Percentiles rank a stretch among this genome's conserved stretches.
Conservation (phyloP, 768 basidiomycete genomes). For the Lyophyllum semitale region DNA sequence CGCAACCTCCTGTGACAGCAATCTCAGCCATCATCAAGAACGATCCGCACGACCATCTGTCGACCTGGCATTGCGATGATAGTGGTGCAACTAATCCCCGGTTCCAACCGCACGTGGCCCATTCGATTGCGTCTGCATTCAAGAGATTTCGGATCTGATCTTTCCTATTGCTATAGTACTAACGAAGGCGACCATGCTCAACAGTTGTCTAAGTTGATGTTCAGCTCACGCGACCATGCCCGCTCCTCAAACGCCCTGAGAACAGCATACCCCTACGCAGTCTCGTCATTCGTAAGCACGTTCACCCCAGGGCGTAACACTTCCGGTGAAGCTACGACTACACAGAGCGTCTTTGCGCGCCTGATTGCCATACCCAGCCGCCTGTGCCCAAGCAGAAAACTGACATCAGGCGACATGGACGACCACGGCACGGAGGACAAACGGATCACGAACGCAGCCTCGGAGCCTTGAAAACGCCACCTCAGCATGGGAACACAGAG, state of each 20-base stretch:
- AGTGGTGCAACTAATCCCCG: too few species aligned
- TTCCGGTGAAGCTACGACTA: slow-evolving; percentile 44
- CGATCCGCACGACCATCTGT: too few species aligned
- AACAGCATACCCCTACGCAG: slow-evolving; percentile 48
- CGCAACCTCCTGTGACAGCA: too few species aligned
- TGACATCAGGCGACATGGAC: slow-evolving; percentile 32
- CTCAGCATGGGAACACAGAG: background rate
- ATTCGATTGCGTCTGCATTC: too few species aligned
- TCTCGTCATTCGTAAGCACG: slow-evolving; percentile 44
- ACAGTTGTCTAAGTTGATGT: slow-evolving; percentile 36
- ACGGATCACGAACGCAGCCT: slow-evolving; percentile 55
- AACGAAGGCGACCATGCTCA: background rate
- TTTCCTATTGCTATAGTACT: background rate
- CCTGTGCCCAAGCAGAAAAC: slow-evolving; percentile 48
- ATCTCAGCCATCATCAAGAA: too few species aligned
- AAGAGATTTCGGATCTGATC: too few species aligned
- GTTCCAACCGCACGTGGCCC: too few species aligned
- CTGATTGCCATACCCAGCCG: slow-evolving; percentile 55
- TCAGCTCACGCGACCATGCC: slow-evolving; percentile 44
- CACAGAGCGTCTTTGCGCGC: slow-evolving; percentile 52
- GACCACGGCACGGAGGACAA: slow-evolving; percentile 47
- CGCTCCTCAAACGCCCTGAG: slow-evolving; percentile 49
- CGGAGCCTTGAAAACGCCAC: slow-evolving; percentile 39
- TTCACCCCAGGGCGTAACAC: slow-evolving; percentile 48
- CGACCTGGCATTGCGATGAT: too few species aligned